Conservation (phyloP, 768 basidiomycete genomes). For the Naganishia onofrii region DNA sequence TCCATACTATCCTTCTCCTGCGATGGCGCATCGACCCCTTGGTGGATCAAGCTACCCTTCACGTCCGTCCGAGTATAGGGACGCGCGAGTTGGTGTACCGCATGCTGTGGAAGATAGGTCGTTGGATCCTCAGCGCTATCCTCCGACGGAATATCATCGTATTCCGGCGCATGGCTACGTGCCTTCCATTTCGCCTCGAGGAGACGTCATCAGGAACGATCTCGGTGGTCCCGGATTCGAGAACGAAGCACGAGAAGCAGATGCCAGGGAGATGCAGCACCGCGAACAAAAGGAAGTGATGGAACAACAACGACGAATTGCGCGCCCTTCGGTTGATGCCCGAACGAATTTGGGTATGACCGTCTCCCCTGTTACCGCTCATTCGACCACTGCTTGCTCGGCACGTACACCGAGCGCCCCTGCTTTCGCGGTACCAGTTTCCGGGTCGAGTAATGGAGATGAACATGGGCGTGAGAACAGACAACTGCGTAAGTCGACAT, state of each 20-base stretch:
- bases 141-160: conserved; percentile 17
- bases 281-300: conserved; percentile 1
- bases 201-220: not conserved
- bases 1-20: conserved; percentile 20
- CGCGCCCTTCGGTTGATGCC: not conserved
- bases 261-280: not conserved
- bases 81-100: not conserved
- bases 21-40: not conserved
- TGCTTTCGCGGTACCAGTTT: not conserved
- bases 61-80: not conserved
- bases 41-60: not conserved
- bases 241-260: not conserved
- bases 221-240: not conserved
- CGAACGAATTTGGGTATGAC: not conserved
- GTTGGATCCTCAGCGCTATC: conserved; percentile 12
- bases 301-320: conserved; percentile 1
- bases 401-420: conserved; percentile 3
- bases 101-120: conserved; percentile 10
- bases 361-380: not conserved
- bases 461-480: not conserved
- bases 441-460: not conserved
- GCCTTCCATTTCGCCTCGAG: conserved; percentile 3
- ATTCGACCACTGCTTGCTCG: not conserved
- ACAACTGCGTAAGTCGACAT: not conserved
- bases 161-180: conserved; percentile 5